Percentiles rank a stretch among this genome's conserved stretches.
phyloP scores from a whole-genome alignment of 129 eudicot genomes.

The Deinandra increscens region DNA sequence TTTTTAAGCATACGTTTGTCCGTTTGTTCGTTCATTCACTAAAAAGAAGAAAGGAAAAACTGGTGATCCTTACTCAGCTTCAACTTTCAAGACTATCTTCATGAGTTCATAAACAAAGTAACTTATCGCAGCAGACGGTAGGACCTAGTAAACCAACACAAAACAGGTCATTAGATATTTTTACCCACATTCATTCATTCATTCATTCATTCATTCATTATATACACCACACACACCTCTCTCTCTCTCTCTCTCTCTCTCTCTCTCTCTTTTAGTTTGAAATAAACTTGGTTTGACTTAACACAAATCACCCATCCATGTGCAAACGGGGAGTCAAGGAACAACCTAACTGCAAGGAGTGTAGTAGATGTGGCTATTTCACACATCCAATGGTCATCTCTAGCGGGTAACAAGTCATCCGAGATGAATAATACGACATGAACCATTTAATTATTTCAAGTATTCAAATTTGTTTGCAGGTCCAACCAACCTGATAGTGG shows the following conservation, averaged over 20 bases:
- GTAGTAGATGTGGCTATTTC: not conserved
- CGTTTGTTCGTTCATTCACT: not conserved
- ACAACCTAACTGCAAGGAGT: not conserved
- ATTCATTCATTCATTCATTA: too few relatives aligned
- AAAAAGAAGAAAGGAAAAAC: not conserved
- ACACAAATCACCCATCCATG: too few relatives aligned
- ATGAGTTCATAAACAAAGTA: conserved; percentile 91
- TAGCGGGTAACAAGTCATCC: not conserved
- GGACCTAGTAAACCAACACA: conserved; percentile 56
- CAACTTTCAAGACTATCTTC: conserved; percentile 94
- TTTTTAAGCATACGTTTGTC: too few relatives aligned
- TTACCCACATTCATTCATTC: too few relatives aligned
- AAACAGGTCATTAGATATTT: too few relatives aligned
- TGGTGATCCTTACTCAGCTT: conserved; percentile 31
- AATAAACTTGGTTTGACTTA: too few relatives aligned
- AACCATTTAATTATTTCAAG: too few relatives aligned
- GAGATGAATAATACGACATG: not conserved
- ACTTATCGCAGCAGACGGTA: conserved; percentile 96
- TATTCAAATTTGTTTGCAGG: not conserved
- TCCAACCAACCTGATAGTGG: not conserved
- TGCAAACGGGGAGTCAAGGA: not conserved
- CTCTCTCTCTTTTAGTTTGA: too few relatives aligned
- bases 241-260: too few relatives aligned
- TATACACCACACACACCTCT: too few relatives aligned
- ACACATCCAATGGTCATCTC: not conserved